phyloP scores from a whole-genome alignment of 2,329 filamentous ascomycete species.

The Ilyonectria robusta region DNA sequence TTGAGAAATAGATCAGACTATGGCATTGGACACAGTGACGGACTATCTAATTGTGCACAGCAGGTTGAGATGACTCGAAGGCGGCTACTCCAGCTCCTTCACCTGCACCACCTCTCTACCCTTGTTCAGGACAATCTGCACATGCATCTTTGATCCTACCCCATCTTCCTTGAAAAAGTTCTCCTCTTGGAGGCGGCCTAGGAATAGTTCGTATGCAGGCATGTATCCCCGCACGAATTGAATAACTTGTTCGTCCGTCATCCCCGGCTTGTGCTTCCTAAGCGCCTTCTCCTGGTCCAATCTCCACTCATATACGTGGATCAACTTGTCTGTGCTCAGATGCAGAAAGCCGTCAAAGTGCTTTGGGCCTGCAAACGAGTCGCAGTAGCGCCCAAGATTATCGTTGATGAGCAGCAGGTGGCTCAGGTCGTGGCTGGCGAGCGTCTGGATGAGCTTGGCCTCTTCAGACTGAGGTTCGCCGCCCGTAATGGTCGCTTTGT shows the following conservation, averaged over 20 bases:
- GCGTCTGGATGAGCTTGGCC: slow-evolving; percentile 25
- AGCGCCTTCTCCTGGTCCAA: slow-evolving; percentile 39
- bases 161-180: slow-evolving; percentile 31
- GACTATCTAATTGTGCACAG: neutral
- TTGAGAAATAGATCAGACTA: neutral
- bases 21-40: neutral
- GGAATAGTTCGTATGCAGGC: slow-evolving; percentile 45
- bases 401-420: slow-evolving; percentile 42
- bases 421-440: slow-evolving; percentile 34
- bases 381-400: slow-evolving; percentile 41
- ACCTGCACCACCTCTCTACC: slow-evolving; percentile 30
- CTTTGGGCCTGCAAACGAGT: slow-evolving; percentile 35
- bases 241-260: slow-evolving; percentile 44
- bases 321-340: slow-evolving; percentile 40
- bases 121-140: slow-evolving; percentile 19
- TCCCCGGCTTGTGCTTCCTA: slow-evolving; percentile 37
- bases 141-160: slow-evolving; percentile 33
- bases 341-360: slow-evolving; percentile 43
- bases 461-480: slow-evolving; percentile 20
- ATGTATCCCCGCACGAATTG: slow-evolving; percentile 46
- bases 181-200: slow-evolving; percentile 36
- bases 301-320: slow-evolving; percentile 45
- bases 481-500: neutral
- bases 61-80: neutral
- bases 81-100: slow-evolving; percentile 28